Conservation (phyloP, 1,284 basidiomycete genomes). For the Ceraceosorus guamensis region DNA sequence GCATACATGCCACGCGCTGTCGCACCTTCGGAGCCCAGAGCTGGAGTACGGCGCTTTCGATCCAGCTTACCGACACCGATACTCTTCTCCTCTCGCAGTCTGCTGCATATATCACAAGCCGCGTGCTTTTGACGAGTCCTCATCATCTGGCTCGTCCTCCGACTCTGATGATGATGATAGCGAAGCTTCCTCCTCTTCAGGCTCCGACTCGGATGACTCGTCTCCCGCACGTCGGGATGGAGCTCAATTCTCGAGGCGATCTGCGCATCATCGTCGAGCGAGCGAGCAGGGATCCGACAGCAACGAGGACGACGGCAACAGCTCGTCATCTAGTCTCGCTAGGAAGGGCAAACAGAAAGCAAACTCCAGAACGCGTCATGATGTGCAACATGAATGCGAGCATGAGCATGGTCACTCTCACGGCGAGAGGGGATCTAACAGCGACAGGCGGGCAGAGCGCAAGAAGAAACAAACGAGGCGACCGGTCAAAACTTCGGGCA, state of each 20-base stretch:
- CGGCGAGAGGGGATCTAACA: neutral
- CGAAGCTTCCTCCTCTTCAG: constrained; percentile 3
- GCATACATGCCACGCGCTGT: no score
- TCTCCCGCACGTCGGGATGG: constrained; percentile 2
- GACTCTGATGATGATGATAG: constrained; percentile 1
- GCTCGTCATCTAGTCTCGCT: neutral
- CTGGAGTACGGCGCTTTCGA: neutral
- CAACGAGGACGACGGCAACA: neutral
- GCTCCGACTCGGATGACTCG: constrained; percentile 5
- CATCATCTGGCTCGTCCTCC: constrained; percentile 15
- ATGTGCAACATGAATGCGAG: constrained; percentile 4
- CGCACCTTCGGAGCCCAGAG: neutral
- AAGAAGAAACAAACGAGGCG: neutral
- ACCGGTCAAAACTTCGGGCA: neutral
- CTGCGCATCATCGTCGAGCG: neutral
- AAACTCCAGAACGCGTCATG: neutral
- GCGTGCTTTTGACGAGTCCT: constrained; percentile 39
- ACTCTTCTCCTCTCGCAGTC: constrained; percentile 13
- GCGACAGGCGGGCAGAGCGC: neutral
- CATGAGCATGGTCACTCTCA: neutral
- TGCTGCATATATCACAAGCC: constrained; percentile 47
- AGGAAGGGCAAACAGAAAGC: neutral
- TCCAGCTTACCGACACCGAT: neutral
- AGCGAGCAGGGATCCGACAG: neutral
- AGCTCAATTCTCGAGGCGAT: neutral